phyloP scores from a whole-genome alignment of 352 stramenopile species.

The Phytophthora constricta region DNA sequence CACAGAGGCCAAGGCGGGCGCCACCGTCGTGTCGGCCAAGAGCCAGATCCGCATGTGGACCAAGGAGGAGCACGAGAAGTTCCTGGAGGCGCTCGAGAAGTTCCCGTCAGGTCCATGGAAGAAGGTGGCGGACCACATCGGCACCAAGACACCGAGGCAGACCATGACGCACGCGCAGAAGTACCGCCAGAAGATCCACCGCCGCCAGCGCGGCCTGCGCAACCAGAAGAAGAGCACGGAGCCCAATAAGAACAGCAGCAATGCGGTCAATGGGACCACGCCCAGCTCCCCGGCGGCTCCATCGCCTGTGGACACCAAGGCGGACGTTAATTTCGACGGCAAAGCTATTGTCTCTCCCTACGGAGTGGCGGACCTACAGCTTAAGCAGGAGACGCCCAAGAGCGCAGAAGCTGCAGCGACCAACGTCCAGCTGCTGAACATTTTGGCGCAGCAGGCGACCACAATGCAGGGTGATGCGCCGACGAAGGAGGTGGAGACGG shows the following conservation, averaged over 20 bases:
- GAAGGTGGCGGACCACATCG: slow-evolving; percentile 85
- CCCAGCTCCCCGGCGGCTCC: slow-evolving; percentile 15
- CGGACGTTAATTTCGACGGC: slow-evolving; percentile 42
- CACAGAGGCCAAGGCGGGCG: slow-evolving; percentile 81
- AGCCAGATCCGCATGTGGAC: slow-evolving; percentile 90
- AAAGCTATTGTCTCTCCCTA: slow-evolving; percentile 58
- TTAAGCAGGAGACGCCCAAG: slow-evolving; percentile 44
- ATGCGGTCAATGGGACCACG: not conserved
- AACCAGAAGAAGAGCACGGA: slow-evolving; percentile 71
- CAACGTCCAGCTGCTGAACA: slow-evolving; percentile 67
- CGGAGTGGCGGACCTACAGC: slow-evolving; percentile 63
- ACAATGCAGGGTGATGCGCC: slow-evolving; percentile 44
- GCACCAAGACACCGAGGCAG: slow-evolving; percentile 92
- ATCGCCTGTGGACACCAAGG: slow-evolving; percentile 29
- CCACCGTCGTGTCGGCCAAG: slow-evolving; percentile 81
- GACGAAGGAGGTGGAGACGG: slow-evolving; percentile 30
- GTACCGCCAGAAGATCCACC: slow-evolving; percentile 85
- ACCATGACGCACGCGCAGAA: slow-evolving; percentile 92
- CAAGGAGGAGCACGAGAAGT: slow-evolving; percentile 86
- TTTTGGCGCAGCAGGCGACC: slow-evolving; percentile 67
- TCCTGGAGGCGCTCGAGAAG: slow-evolving; percentile 85
- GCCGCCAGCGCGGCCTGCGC: slow-evolving; percentile 70
- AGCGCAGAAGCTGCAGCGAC: slow-evolving; percentile 32
- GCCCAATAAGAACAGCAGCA: not conserved
- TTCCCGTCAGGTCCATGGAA: slow-evolving; percentile 87